Evolutionary conservation across 2,329 filamentous ascomycete species (phyloP), one percentile per base, ranked within the genome.

Genomic region (Raffaelea arxii): DNA sequence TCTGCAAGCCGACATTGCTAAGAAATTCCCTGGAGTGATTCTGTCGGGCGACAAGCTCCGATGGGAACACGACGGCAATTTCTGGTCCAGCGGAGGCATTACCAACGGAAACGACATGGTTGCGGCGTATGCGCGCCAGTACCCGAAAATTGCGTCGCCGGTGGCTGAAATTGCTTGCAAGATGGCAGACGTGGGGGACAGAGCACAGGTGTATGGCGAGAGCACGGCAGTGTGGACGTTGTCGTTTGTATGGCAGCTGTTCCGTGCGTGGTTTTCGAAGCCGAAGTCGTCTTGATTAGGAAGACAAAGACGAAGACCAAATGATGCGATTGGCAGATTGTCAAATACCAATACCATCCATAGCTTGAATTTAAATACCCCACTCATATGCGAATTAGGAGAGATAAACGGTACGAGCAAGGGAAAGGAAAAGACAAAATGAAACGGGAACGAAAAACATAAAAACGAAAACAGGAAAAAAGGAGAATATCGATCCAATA

Each of bases 61-160:
- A 35, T 78, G 74, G 74, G 59, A 67, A 32, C 63, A 66, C 47
- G 73, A 77, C 50, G 72, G 72, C 10, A 75, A 72, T 52, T 57
- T 78, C 36, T 78, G 75, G 74, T 70, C 67, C 23, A 71, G 71
- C 52, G 74, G 71, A n/a, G 72, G 71, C 43, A 60, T 77, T 45
- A 77, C 74, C 12, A 77, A 77, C 50, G 73, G 73, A 25, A 76
- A 77, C 52, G 75, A 78, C 48, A 63, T 78, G 45, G 67, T 76
- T 39, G 68, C 69, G 18, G 72, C 72, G 3, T 78, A 77, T 54
- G 66, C 67, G 9, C 65, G 70, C 30, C 59, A 64, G 6, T 63
- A 62, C 38, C 62, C 64, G 46, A 65, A 65, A 46, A 72, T 74
- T 54, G 64, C 70, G 1, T 53, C 50, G 4, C 56, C 67, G 0